These are phyloP conservation scores for Fusarium austroafricanum DNA, from an alignment of 2,329 filamentous ascomycete genomes.

Conservation along the genomic window DNA sequence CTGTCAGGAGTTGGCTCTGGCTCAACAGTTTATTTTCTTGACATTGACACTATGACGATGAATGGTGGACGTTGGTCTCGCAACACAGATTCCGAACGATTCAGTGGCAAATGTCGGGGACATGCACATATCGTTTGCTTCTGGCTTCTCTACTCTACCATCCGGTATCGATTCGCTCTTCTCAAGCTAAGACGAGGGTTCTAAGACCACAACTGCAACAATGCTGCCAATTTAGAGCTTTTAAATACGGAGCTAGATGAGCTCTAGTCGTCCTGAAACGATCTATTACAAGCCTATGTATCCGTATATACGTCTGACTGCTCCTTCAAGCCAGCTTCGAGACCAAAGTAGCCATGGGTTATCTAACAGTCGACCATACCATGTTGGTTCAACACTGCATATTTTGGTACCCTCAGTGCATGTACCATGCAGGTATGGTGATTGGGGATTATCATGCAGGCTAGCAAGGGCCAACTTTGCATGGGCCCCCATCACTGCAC, in stretches of 20 bases:
- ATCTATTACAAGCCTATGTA: constrained; percentile 15
- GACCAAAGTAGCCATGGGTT: constrained; percentile 19
- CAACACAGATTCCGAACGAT: constrained; percentile 2
- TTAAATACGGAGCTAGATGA: constrained; percentile 3
- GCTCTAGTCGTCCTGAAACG: constrained; percentile 32
- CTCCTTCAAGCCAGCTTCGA: constrained; percentile 19
- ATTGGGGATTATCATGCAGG: constrained; percentile 21
- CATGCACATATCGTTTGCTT: background rate
- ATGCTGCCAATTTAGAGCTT: background rate
- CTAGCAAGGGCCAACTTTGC: constrained; percentile 11
- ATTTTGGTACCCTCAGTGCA: constrained; percentile 25
- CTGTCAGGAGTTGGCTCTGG: constrained; percentile 39
- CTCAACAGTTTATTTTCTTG: constrained; percentile 27
- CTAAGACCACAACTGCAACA: background rate
- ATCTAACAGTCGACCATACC: constrained; percentile 25
- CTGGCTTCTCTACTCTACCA: background rate
- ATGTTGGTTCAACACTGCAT: constrained; percentile 38
- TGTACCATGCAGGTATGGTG: constrained; percentile 12
- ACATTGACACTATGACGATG: constrained; percentile 18
- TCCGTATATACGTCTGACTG: constrained; percentile 22
- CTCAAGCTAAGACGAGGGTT: background rate
- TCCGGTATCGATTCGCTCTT: background rate
- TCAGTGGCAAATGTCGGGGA: constrained; percentile 16
- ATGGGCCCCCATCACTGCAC: constrained; percentile 19
- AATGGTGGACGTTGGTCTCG: background rate